Evolutionary conservation across 2,329 filamentous ascomycete species (phyloP), one percentile per base, ranked within the genome.

Genomic region (Cercospora janseana): DNA sequence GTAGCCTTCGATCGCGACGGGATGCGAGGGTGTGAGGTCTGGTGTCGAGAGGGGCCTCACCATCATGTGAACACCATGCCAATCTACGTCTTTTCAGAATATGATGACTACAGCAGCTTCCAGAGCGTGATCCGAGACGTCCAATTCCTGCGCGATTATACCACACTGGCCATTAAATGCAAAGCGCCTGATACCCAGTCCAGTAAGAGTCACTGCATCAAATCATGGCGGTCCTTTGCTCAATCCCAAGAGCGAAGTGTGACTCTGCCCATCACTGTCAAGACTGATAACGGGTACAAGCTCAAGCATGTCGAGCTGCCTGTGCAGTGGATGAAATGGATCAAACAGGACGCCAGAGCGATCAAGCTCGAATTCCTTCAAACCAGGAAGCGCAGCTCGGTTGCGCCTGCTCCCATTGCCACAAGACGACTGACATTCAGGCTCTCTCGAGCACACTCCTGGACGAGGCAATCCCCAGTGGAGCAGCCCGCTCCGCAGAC

Each of bases 151-250:
- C 20, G 37, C 4, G 37, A 41, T 13, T 26, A 41, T 12, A 21
- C 21, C 15, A 26, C 24, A 18, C 3, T 5, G 21, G 21, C 37
- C 13, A 26, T 26, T 23, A 41, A 41, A 26, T 24, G 37, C 18
- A 41, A 41, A 8, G 24, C 20, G 26, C 5, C 37, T 21, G 37
- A 41, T 4, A 16, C 13, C 9, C 37, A 41, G 21, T 18, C 31
- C 31, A 34, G 20, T 21, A 41, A 23, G 12, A 24, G 7, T 13
- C 37, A 41, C 15, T 41, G 37, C 9, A 13, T 41, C 21, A 41
- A 41, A 24, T 41, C 24, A 4, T 41, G 37, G 37, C 37, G 21
- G 31, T 34, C 31, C 9, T 34, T 34, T 41, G 37, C 21, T 6
- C 10, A 27, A 10, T 21, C 31, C n/a, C 10, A 13, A 1, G 4